A percentile compares a stretch with the other conserved stretches of the same genome.
Conservation (phyloP, 371 early-diverging fungal genomes). For the Rhizopus delemar region DNA sequence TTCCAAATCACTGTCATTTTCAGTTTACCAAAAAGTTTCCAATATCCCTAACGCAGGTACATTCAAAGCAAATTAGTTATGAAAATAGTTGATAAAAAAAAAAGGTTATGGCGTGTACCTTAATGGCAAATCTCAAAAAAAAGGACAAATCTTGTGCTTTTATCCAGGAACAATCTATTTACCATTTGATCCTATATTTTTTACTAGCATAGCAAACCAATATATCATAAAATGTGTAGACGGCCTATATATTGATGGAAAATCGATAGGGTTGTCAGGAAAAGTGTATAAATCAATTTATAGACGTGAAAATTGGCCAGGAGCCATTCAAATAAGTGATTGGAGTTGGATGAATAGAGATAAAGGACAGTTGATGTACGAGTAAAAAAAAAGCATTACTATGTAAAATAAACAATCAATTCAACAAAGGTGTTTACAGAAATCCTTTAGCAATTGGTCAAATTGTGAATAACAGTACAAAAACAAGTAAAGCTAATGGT, state of each 20-base stretch:
- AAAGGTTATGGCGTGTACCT: slow-evolving; percentile 32
- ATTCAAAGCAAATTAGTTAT: not conserved
- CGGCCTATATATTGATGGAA: slow-evolving; percentile 60
- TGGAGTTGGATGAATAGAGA: slow-evolving; percentile 46
- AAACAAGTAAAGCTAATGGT: slow-evolving; percentile 45
- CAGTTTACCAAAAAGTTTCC: slow-evolving; percentile 12
- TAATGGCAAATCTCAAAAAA: slow-evolving; percentile 20
- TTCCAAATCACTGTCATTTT: slow-evolving; percentile 7
- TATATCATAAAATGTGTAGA: slow-evolving; percentile 61
- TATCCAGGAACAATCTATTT: slow-evolving; percentile 54
- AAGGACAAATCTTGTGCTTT: slow-evolving; percentile 31
- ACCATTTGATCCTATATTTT: slow-evolving; percentile 55
- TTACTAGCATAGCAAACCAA: slow-evolving; percentile 54
- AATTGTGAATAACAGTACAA: slow-evolving; percentile 55
- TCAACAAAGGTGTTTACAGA: slow-evolving; percentile 12
- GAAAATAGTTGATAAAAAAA: not conserved
- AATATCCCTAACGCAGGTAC: slow-evolving; percentile 26
- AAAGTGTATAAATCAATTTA: slow-evolving; percentile 47
- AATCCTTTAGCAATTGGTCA: slow-evolving; percentile 63
- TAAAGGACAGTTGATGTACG: slow-evolving; percentile 7
- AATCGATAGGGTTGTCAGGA: slow-evolving; percentile 48
- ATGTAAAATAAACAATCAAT: not conserved
- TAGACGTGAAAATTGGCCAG: slow-evolving; percentile 59
- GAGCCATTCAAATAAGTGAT: slow-evolving; percentile 54
- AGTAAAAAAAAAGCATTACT: not conserved